These are phyloP conservation scores for Brassica balearica DNA, from an alignment of 441 rosid species.

Conservation along the genomic window DNA sequence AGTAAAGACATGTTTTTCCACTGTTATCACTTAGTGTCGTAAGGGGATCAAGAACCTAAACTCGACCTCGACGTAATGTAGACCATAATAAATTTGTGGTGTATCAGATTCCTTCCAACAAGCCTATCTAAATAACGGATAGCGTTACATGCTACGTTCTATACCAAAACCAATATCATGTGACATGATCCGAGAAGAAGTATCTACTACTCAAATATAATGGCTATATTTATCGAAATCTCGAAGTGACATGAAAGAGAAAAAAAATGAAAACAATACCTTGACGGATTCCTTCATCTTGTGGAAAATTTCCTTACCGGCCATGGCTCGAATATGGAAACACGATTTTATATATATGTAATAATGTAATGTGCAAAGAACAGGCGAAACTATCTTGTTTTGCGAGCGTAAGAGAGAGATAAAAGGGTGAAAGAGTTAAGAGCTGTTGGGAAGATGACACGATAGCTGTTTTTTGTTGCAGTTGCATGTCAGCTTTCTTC, in stretches of 20 bases:
- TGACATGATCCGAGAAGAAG: background rate
- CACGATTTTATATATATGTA: background rate
- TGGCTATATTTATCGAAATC: background rate
- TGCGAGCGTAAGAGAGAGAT: too few species aligned
- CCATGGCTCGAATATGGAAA: constrained; percentile 48
- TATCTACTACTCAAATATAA: background rate
- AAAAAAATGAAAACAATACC: constrained; percentile 33
- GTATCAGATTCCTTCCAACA: constrained; percentile 9
- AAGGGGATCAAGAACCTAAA: background rate
- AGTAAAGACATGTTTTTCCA: background rate
- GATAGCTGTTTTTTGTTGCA: background rate
- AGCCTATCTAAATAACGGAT: background rate
- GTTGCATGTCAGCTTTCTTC: constrained; percentile 39
- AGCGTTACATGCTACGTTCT: background rate
- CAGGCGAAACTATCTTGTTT: too few species aligned
- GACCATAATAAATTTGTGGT: too few species aligned
- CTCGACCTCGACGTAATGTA: background rate
- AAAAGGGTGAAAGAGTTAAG: too few species aligned
- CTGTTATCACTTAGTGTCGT: background rate
- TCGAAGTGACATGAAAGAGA: background rate
- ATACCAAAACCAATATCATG: background rate
- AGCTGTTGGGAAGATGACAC: constrained; percentile 36
- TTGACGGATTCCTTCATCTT: constrained; percentile 70
- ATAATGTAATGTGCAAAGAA: too few species aligned
- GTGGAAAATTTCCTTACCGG: constrained; percentile 68